These are phyloP conservation scores for Fusarium begoniae DNA, from an alignment of 2,329 filamentous ascomycete species.

Conservation along the genomic window DNA sequence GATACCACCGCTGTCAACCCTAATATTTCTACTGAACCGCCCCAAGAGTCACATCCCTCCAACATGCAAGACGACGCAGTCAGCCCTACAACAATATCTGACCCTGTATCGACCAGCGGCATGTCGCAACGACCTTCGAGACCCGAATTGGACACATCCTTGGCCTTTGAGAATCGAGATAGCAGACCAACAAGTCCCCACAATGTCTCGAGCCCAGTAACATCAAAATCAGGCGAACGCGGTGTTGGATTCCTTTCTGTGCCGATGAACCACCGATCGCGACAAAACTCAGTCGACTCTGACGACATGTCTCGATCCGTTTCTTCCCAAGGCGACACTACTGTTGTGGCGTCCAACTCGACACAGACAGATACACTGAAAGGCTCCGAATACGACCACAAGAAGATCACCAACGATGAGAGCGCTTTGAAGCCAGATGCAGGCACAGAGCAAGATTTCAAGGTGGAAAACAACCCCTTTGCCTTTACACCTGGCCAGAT, in stretches of 20 bases:
- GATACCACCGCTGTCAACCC: slow-evolving; percentile 57
- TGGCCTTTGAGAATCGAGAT: slow-evolving; percentile 72
- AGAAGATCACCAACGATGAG: slow-evolving; percentile 69
- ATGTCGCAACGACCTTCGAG: slow-evolving; percentile 37
- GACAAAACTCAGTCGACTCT: slow-evolving; percentile 76
- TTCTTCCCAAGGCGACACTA: slow-evolving; percentile 70
- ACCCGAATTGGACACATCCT: slow-evolving; percentile 61
- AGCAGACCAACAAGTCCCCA: slow-evolving; percentile 76
- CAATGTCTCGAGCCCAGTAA: slow-evolving; percentile 71
- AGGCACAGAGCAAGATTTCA: slow-evolving; percentile 79
- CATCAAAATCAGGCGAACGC: slow-evolving; percentile 57
- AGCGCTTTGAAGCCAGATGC: slow-evolving; percentile 79
- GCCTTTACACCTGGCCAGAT: slow-evolving; percentile 86
- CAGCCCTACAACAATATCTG: slow-evolving; percentile 52
- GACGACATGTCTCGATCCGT: slow-evolving; percentile 68
- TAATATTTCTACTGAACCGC: slow-evolving; percentile 43
- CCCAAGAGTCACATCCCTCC: slow-evolving; percentile 38
- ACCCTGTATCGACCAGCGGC: slow-evolving; percentile 43
- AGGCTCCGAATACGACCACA: slow-evolving; percentile 53
- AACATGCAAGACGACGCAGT: slow-evolving; percentile 52
- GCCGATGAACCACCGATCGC: slow-evolving; percentile 65
- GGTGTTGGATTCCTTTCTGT: slow-evolving; percentile 70
- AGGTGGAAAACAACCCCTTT: slow-evolving; percentile 82
- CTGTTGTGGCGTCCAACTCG: slow-evolving; percentile 59
- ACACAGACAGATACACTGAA: slow-evolving; percentile 54